A percentile compares a stretch with the other conserved stretches of the same genome.
phyloP scores from a whole-genome alignment of 202 grass and related monocot species.

The Saccharum hybrid region DNA sequence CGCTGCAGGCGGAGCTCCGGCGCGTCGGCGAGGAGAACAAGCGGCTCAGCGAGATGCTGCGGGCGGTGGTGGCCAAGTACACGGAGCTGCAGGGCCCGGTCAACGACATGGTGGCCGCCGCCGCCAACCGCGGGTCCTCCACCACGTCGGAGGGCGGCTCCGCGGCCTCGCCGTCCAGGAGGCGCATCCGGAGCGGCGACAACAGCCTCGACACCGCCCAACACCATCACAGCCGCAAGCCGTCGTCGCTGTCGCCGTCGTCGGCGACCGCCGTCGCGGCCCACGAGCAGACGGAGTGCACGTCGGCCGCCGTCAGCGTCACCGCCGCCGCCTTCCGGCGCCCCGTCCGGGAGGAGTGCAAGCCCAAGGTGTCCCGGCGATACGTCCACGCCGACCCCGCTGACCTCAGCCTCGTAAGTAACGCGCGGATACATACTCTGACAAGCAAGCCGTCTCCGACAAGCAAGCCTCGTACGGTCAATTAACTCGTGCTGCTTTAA shows the following conservation, averaged over 20 bases:
- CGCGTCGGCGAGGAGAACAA: conserved; percentile 73
- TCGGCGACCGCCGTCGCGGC: neutral
- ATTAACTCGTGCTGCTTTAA: too few relatives aligned
- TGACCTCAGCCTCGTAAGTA: conserved; percentile 80
- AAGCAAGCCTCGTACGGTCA: too few relatives aligned
- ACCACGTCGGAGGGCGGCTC: conserved; percentile 46
- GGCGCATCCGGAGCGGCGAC: conserved; percentile 42
- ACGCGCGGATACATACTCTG: neutral
- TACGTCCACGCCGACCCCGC: conserved; percentile 67
- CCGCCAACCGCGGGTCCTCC: conserved; percentile 22
- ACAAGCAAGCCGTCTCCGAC: too few relatives aligned
- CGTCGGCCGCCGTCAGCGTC: conserved; percentile 44
- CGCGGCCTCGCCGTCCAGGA: conserved; percentile 44
- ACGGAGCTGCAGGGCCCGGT: conserved; percentile 53
- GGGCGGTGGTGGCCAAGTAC: conserved; percentile 58
- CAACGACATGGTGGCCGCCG: conserved; percentile 43
- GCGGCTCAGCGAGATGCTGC: conserved; percentile 64
- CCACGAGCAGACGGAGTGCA: conserved; percentile 63
- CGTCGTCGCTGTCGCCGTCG: neutral
- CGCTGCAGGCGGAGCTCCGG: conserved; percentile 68
- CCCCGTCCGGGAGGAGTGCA: conserved; percentile 56
- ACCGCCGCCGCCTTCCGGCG: conserved; percentile 33
- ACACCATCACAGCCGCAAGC: neutral
- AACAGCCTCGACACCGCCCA: conserved; percentile 41
- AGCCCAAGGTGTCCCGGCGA: conserved; percentile 54